Evolutionary conservation across 345 rosid species (phyloP).

Genomic region (Gossypium anomalum): DNA sequence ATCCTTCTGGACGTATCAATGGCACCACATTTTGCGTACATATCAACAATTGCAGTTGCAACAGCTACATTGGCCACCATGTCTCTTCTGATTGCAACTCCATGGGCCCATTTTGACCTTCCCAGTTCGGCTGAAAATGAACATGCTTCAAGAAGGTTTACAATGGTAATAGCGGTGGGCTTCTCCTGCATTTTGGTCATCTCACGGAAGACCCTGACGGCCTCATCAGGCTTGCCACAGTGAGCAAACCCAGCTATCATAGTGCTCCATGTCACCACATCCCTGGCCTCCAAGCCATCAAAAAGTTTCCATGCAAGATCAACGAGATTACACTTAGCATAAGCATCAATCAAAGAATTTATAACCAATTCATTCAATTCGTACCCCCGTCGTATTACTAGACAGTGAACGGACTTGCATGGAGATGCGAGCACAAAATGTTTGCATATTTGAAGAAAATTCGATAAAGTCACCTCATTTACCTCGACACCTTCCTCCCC

Average conservation of each 20-base stretch:
- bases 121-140: slow-evolving; percentile 52
- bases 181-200: slow-evolving; percentile 39
- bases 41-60: slow-evolving; percentile 58
- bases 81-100: slow-evolving; percentile 52
- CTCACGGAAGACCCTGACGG: slow-evolving; percentile 39
- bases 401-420: slow-evolving; percentile 57
- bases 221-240: slow-evolving; percentile 52
- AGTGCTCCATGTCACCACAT: slow-evolving; percentile 63
- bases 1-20: slow-evolving; percentile 46
- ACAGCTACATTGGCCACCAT: slow-evolving; percentile 46
- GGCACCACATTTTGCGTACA: slow-evolving; percentile 64
- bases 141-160: slow-evolving; percentile 61
- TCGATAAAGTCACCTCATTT: slow-evolving; percentile 57
- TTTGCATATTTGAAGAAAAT: slow-evolving; percentile 55
- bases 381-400: slow-evolving; percentile 36
- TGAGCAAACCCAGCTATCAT: slow-evolving; percentile 57
- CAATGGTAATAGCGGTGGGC: slow-evolving; percentile 40
- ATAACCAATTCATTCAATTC: slow-evolving; percentile 38
- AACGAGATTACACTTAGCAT: slow-evolving; percentile 43
- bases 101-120: slow-evolving; percentile 67
- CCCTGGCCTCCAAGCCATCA: slow-evolving; percentile 30
- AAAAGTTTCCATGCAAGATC: slow-evolving; percentile 44
- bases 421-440: slow-evolving; percentile 31
- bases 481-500: slow-evolving; percentile 27
- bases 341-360: slow-evolving; percentile 61